Conservation (phyloP, 2,329 filamentous ascomycete species). For the Aspergillus tanneri region DNA sequence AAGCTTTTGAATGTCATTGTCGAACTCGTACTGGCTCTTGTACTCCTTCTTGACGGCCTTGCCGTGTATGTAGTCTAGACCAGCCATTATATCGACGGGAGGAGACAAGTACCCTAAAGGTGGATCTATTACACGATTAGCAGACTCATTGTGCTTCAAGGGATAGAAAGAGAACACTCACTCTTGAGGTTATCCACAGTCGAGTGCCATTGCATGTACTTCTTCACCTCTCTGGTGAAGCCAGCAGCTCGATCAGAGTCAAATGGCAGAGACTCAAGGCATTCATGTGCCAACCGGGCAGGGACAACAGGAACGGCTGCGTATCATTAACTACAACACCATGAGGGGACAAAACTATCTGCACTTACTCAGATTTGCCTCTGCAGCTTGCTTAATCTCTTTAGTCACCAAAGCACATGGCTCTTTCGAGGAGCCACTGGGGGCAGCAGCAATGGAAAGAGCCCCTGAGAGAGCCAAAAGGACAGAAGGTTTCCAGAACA, state of each 20-base stretch:
- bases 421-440: neutral
- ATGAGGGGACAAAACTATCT: neutral
- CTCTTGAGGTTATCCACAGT: neutral
- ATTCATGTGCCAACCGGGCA: neutral
- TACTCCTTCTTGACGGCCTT: conserved; percentile 47
- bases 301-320: neutral
- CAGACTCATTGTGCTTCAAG: too few species aligned
- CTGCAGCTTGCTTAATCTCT: neutral
- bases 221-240: neutral
- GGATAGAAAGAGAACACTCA: neutral
- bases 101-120: conserved; percentile 53
- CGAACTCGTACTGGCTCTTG: conserved; percentile 56
- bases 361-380: neutral
- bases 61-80: conserved; percentile 47
- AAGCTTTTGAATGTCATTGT: conserved; percentile 54
- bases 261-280: neutral
- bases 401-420: neutral
- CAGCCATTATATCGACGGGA: conserved; percentile 49
- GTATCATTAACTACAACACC: neutral
- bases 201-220: neutral
- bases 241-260: neutral
- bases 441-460: neutral
- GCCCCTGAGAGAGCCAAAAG: neutral
- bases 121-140: conserved; percentile 37
- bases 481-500: neutral